Percentiles rank a stretch among this genome's conserved stretches.
phyloP scores from a whole-genome alignment of 371 early-diverging fungal genomes.

The Actinomortierella ambigua region DNA sequence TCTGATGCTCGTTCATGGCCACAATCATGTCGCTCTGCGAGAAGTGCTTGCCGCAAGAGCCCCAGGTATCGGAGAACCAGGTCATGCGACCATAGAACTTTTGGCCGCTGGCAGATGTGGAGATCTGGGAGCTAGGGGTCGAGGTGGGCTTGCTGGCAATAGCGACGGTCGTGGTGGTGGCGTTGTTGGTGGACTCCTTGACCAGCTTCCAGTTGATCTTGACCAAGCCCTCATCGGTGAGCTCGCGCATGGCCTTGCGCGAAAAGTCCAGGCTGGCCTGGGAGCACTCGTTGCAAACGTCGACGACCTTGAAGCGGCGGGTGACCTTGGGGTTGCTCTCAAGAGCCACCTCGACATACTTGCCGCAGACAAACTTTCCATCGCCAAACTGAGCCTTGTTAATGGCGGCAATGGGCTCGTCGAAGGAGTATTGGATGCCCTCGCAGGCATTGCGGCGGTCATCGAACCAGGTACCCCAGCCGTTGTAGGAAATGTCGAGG shows the following conservation, averaged over 20 bases:
- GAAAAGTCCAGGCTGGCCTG: slow-evolving; percentile 15
- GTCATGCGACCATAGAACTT: slow-evolving; percentile 24
- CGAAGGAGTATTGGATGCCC: slow-evolving; percentile 21
- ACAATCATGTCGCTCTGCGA: slow-evolving; percentile 27
- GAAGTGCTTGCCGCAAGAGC: slow-evolving; percentile 17
- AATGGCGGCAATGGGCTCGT: slow-evolving; percentile 23
- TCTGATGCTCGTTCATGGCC: slow-evolving; percentile 22
- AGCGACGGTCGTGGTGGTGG: background rate
- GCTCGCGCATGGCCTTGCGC: slow-evolving; percentile 9
- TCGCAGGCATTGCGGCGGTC: slow-evolving; percentile 19
- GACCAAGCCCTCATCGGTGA: slow-evolving; percentile 6
- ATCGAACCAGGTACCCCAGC: slow-evolving; percentile 12
- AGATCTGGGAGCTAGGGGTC: background rate
- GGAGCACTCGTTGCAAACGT: slow-evolving; percentile 18
- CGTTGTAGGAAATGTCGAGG: slow-evolving; percentile 14
- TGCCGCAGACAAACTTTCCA: slow-evolving; percentile 21
- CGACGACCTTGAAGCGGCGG: slow-evolving; percentile 22
- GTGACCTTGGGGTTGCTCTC: slow-evolving; percentile 10
- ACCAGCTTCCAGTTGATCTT: slow-evolving; percentile 29
- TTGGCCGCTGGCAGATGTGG: background rate
- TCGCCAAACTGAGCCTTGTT: slow-evolving; percentile 16
- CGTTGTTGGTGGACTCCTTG: background rate
- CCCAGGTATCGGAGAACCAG: slow-evolving; percentile 31
- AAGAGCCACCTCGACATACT: slow-evolving; percentile 26
- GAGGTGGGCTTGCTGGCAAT: background rate